Evolutionary conservation across 2,329 filamentous ascomycete species (phyloP).

Genomic region (Exophiala sideris): DNA sequence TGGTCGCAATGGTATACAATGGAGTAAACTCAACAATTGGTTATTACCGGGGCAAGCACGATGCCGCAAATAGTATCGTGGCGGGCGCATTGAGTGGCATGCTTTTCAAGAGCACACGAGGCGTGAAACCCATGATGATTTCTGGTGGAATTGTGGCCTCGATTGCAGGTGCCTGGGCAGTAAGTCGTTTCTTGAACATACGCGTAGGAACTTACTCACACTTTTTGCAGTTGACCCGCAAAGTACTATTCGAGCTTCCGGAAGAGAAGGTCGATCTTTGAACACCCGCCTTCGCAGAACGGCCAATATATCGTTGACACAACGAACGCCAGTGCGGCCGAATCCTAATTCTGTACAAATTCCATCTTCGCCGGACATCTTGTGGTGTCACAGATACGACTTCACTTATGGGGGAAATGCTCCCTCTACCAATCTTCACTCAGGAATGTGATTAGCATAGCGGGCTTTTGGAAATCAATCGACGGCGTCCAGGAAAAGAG

Average conservation of each 20-base stretch:
- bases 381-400: not conserved
- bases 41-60: conserved; percentile 76
- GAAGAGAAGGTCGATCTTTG: conserved; percentile 7
- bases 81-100: conserved; percentile 87
- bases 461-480: conserved; percentile 15
- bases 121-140: conserved; percentile 87
- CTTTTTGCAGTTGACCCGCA: conserved; percentile 46
- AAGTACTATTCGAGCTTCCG: conserved; percentile 45
- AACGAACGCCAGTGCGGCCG: not conserved
- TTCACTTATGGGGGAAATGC: conserved; percentile 1
- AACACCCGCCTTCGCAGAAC: not conserved
- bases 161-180: conserved; percentile 84
- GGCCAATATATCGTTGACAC: not conserved
- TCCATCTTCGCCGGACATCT: not conserved
- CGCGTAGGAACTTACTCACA: conserved; percentile 23
- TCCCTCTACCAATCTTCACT: conserved; percentile 22
- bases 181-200: conserved; percentile 52
- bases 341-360: not conserved
- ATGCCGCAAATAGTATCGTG: conserved; percentile 80
- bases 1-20: conserved; percentile 95
- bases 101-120: conserved; percentile 94
- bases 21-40: conserved; percentile 83
- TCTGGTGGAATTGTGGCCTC: conserved; percentile 85
- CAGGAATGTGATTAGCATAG: conserved; percentile 23
- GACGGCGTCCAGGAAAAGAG: conserved; percentile 12